phyloP scores from a whole-genome alignment of 345 rosid genomes.

The Boechera retrofracta region DNA sequence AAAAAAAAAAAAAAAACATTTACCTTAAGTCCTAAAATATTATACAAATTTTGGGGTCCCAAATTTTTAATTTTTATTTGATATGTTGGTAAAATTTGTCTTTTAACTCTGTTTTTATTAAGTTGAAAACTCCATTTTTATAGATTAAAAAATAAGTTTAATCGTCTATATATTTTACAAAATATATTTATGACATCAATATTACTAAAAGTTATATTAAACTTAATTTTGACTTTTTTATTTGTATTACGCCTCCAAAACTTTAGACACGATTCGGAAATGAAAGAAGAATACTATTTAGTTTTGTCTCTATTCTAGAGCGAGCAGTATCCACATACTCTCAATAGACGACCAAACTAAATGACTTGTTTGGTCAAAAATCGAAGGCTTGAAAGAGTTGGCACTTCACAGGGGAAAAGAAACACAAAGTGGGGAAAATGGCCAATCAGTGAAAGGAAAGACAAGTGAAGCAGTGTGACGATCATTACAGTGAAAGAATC shows the following conservation, averaged over 20 bases:
- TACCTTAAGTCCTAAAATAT: not conserved
- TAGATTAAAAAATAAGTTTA: not conserved
- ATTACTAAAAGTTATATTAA: no score
- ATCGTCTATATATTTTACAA: not conserved
- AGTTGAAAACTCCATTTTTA: not conserved
- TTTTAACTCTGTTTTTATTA: not conserved
- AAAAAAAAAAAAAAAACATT: not conserved
- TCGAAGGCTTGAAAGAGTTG: slow-evolving; percentile 28
- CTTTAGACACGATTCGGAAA: not conserved
- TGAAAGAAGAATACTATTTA: not conserved
- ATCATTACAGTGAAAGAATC: slow-evolving; percentile 35
- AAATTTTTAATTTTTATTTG: not conserved
- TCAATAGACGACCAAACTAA: slow-evolving; percentile 23
- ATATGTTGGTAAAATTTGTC: not conserved
- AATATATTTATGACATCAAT: no score
- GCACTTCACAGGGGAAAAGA: slow-evolving; percentile 23
- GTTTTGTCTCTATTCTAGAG: slow-evolving; percentile 2
- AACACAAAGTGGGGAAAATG: slow-evolving; percentile 3
- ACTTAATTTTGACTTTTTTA: no score
- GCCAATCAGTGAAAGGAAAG: slow-evolving; percentile 10
- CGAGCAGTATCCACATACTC: slow-evolving; percentile 33
- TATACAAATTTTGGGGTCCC: no score
- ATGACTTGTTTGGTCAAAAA: slow-evolving; percentile 35
- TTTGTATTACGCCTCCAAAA: not conserved
- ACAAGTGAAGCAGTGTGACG: slow-evolving; percentile 11